These are phyloP conservation scores for Neckera pumila DNA, from an alignment of 225 moss, liverwort and hornwort genomes.

Conservation along the genomic window DNA sequence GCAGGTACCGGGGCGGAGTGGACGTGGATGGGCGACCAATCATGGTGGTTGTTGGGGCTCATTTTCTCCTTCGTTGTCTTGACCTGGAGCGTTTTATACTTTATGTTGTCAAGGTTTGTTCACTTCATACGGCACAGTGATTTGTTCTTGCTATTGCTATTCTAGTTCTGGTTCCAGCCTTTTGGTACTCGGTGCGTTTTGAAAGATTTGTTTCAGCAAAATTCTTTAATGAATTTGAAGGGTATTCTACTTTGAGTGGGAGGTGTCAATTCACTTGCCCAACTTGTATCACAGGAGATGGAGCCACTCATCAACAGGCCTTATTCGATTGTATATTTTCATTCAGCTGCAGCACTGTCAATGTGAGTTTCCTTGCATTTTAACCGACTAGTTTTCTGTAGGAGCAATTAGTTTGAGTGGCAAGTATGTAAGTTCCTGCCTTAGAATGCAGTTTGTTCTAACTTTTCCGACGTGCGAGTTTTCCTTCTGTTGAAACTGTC, in stretches of 20 bases:
- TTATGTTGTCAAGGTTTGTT: constrained; percentile 81
- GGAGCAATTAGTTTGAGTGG: neutral
- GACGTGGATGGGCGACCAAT: constrained; percentile 97
- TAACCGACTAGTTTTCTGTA: neutral
- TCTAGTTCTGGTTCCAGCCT: neutral
- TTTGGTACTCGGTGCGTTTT: neutral
- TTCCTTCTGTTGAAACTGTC: neutral
- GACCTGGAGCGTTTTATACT: constrained; percentile 97
- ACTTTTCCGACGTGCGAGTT: neutral
- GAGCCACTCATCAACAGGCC: constrained; percentile 87
- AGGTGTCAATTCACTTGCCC: neutral
- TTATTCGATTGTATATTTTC: constrained; percentile 91
- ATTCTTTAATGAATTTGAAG: neutral
- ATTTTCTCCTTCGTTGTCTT: constrained; percentile 97
- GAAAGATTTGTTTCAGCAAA: neutral
- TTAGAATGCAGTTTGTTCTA: neutral
- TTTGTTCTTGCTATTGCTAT: neutral
- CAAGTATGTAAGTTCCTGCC: neutral
- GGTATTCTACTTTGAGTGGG: neutral
- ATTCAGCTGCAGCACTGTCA: constrained; percentile 84
- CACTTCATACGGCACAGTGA: neutral
- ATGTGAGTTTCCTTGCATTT: constrained; percentile 42
- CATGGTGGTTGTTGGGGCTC: constrained; percentile 94
- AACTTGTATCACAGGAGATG: constrained; percentile 63
- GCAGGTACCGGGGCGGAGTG: constrained; percentile 92